Evolutionary conservation across 2,329 filamentous ascomycete genomes (phyloP).

Genomic region (Hortaea werneckii): DNA sequence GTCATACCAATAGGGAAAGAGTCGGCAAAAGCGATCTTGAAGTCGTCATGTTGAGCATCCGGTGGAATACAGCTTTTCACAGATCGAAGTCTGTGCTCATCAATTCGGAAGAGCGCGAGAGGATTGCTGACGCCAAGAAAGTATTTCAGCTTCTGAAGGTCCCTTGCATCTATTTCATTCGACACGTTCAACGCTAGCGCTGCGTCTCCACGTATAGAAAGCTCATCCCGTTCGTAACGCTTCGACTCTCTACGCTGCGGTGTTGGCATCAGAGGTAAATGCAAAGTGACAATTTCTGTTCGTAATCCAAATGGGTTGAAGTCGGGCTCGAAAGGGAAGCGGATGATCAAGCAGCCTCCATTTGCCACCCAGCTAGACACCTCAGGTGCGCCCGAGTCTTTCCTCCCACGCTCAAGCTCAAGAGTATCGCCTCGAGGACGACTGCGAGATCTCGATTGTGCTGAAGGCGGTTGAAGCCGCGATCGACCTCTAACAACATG

Average conservation of each 20-base stretch:
- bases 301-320: conserved; percentile 11
- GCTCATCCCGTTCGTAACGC: conserved; percentile 49
- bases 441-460: background rate
- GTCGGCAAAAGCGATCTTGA: conserved; percentile 59
- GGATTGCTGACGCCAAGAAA: conserved; percentile 59
- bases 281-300: conserved; percentile 47
- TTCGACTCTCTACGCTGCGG: conserved; percentile 46
- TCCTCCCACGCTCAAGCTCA: conserved; percentile 2
- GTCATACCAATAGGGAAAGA: conserved; percentile 61
- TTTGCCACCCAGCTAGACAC: conserved; percentile 41
- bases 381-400: background rate
- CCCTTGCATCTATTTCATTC: conserved; percentile 38
- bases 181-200: conserved; percentile 38
- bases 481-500: background rate
- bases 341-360: conserved; percentile 54
- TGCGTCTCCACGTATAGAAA: conserved; percentile 56
- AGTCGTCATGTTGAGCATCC: conserved; percentile 49
- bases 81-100: conserved; percentile 43
- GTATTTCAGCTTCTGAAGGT: conserved; percentile 51
- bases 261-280: conserved; percentile 56
- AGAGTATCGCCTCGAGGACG: conserved; percentile 6
- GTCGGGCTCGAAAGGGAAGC: conserved; percentile 47
- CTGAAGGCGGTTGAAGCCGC: background rate
- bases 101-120: conserved; percentile 58
- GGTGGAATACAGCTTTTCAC: conserved; percentile 52